Percentiles rank a stretch among this genome's conserved stretches.
These are phyloP conservation scores for Backusella morwellensis DNA, from an alignment of 192 early-diverging fungal genomes.

Conservation along the genomic window DNA sequence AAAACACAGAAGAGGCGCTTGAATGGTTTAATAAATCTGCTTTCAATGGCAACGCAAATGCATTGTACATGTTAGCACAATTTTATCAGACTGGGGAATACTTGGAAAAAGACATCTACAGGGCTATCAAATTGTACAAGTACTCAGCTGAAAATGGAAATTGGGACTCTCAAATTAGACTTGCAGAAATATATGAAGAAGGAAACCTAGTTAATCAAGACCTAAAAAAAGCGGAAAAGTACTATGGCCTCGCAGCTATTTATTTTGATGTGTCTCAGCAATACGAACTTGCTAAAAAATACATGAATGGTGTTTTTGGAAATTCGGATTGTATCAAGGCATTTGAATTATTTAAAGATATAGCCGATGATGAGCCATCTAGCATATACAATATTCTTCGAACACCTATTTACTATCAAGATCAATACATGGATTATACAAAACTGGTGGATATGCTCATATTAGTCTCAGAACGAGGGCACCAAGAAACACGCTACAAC, in stretches of 20 bases:
- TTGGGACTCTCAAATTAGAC: neutral
- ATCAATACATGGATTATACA: accelerated
- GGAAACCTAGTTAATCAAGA: neutral
- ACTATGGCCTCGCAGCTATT: neutral
- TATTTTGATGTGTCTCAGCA: neutral
- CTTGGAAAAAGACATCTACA: too few species aligned
- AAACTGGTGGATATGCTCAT: neutral
- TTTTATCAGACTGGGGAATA: too few species aligned
- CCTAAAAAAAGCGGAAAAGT: neutral
- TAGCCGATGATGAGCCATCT: too few species aligned
- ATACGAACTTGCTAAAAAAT: neutral
- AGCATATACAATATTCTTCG: neutral
- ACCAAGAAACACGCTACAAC: neutral
- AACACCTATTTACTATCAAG: neutral
- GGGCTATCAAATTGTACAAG: too few species aligned
- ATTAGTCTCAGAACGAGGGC: neutral
- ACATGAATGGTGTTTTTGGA: neutral
- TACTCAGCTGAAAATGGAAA: neutral
- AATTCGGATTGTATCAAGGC: neutral
- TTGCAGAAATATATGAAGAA: neutral
- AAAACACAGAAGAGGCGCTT: too few species aligned
- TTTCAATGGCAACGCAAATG: too few species aligned
- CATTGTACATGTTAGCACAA: too few species aligned
- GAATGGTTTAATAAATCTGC: too few species aligned
- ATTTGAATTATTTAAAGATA: too few species aligned